Base-by-base conservation (phyloP, 352 stramenopile species). In the Saprolegnia parasitica region DNA sequence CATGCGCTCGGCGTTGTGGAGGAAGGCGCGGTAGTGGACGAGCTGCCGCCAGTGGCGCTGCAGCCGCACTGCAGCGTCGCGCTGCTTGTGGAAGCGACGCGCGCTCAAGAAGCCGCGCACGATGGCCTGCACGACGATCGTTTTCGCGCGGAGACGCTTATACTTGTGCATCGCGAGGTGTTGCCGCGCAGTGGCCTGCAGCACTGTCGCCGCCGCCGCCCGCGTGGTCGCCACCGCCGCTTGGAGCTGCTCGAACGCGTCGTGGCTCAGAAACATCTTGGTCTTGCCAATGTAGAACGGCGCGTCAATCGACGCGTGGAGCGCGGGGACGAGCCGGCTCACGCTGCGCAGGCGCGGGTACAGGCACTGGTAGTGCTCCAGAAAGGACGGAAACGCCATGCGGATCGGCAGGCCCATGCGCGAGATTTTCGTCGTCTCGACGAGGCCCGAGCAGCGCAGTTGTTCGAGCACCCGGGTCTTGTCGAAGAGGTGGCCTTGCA, bases 321-420 rank as follows among this genome's bases (percentile, higher is more conserved):
- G 52, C 8, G 8, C 8, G 23, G 8, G 8, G 13, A 16, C 52
- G 8, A 58, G 8, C 8, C 23, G 32, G 8, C 8, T 13, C 26
- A 29, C 45, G 20, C 10, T 11, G n/a, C 32, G 18, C 18, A 49
- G 6, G n/a, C 6, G 0, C 21, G 32, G 63, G 1, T 37, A 5
- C 9, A 70, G 50, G 23, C 50, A 29, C 5, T 46, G 35, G 73
- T 92, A 95, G 16, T 83, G 81, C 26, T 84, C 74, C 16, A 96
- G 78, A 78, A 99, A 99, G 29, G 81, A 90, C 11, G 61, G 5
- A 15, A 5, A 89, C 54, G 74, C 76, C 71, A 91, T 93, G 56
- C 98, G 96, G 65, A 99, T 95, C 32, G 97, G 96, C 76, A 94
- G 95, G 29, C 88, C 88, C 37, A 81, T 91, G 15, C 88, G 82